Percentiles rank a stretch among this genome's conserved stretches.
These are phyloP conservation scores for Curvularia lunata DNA, from an alignment of 2,329 filamentous ascomycete species.

Conservation along the genomic window DNA sequence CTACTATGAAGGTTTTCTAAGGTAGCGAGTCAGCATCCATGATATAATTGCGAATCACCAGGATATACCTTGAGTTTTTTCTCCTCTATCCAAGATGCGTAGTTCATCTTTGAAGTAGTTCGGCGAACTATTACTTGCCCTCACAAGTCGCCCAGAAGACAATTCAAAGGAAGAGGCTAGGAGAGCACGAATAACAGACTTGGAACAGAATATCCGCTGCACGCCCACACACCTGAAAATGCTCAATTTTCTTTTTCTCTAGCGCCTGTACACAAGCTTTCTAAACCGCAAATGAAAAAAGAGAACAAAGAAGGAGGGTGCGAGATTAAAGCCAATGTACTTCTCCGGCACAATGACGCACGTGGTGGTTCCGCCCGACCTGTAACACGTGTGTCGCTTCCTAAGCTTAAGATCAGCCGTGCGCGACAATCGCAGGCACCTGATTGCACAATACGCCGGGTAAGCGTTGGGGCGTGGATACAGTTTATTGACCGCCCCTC, in stretches of 20 bases:
- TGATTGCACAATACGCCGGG: slow-evolving; percentile 29
- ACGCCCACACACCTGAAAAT: background rate
- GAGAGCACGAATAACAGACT: background rate
- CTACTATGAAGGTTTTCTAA: slow-evolving; percentile 55
- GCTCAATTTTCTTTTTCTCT: background rate
- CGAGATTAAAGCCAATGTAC: slow-evolving; percentile 10
- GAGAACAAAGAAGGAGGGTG: slow-evolving; percentile 6
- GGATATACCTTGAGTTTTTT: slow-evolving; percentile 51
- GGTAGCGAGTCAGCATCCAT: slow-evolving; percentile 1
- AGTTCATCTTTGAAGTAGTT: slow-evolving; percentile 47
- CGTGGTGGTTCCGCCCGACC: slow-evolving; percentile 9
- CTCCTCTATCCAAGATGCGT: slow-evolving; percentile 55
- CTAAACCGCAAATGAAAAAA: background rate
- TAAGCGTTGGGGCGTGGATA: slow-evolving; percentile 15
- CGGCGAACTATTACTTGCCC: slow-evolving; percentile 9
- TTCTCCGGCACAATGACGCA: slow-evolving; percentile 28
- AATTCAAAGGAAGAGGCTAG: slow-evolving; percentile 3
- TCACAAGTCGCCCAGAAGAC: slow-evolving; percentile 1
- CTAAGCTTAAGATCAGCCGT: slow-evolving; percentile 21
- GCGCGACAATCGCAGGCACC: slow-evolving; percentile 13
- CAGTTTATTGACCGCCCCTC: slow-evolving; percentile 26
- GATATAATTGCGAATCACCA: background rate
- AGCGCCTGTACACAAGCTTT: background rate
- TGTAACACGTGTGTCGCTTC: slow-evolving; percentile 13
- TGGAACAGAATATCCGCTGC: background rate